These are phyloP conservation scores for Aspergillus fijiensis DNA, from an alignment of 2,329 filamentous ascomycete genomes.

Conservation along the genomic window DNA sequence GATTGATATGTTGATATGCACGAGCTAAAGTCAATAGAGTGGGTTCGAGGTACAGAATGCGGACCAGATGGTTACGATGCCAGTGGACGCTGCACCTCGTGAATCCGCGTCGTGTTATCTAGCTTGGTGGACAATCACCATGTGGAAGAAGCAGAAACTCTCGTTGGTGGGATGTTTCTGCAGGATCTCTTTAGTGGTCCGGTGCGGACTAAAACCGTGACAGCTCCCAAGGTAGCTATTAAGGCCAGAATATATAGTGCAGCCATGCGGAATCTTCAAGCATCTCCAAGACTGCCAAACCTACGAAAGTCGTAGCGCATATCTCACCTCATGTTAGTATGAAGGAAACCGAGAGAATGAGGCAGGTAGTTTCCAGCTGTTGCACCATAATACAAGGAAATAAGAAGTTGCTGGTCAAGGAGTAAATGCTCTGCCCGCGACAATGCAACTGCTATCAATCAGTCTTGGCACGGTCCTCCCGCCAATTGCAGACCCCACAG, in stretches of 20 bases:
- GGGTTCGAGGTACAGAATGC: not conserved
- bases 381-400: too few species aligned
- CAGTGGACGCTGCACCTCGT: not conserved
- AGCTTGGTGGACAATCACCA: not conserved
- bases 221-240: too few species aligned
- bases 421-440: too few species aligned
- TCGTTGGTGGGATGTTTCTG: not conserved
- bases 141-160: not conserved
- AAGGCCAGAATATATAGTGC: too few species aligned
- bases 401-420: too few species aligned
- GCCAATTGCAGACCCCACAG: conserved; percentile 25
- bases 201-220: too few species aligned
- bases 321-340: too few species aligned
- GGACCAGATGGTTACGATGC: not conserved
- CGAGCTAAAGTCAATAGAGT: conserved; percentile 1
- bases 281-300: too few species aligned
- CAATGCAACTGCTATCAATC: not conserved
- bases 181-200: not conserved
- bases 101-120: not conserved
- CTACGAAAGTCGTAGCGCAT: too few species aligned
- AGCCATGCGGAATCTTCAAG: too few species aligned
- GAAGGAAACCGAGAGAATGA: too few species aligned
- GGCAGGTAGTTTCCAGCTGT: too few species aligned
- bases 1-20: not conserved
- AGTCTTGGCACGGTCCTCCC: conserved; percentile 25